Percentiles rank a stretch among this genome's conserved stretches.
Evolutionary conservation across 495 filamentous ascomycete species (phyloP).

Genomic region (Aspergillus haitiensis): DNA sequence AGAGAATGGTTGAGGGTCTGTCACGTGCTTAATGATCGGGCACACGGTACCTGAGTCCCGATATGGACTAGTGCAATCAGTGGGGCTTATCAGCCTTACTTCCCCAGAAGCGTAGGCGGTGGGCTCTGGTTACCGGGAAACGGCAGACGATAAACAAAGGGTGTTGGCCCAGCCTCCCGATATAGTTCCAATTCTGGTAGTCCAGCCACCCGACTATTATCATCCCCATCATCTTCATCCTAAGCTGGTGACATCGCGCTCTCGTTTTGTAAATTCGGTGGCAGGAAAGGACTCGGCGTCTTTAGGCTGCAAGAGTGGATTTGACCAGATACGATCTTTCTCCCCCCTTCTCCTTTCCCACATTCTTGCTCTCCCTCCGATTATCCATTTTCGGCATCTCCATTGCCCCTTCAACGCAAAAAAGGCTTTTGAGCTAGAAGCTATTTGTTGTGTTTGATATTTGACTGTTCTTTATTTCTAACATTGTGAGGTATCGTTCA

Average conservation of each 20-base stretch:
- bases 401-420: neutral
- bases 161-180: conserved; percentile 49
- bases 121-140: conserved; percentile 38
- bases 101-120: conserved; percentile 35
- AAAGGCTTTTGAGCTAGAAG: conserved; percentile 6
- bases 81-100: conserved; percentile 11
- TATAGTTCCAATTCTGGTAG: conserved; percentile 26
- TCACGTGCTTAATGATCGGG: conserved; percentile 23
- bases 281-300: conserved; percentile 19
- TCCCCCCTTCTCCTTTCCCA: conserved; percentile 32
- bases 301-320: conserved; percentile 34
- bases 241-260: conserved; percentile 12
- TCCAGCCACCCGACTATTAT: conserved; percentile 28
- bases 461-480: conserved; percentile 12
- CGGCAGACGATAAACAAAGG: conserved; percentile 45
- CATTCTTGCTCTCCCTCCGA: conserved; percentile 28
- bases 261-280: conserved; percentile 21
- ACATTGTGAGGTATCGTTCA: conserved; percentile 15
- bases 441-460: neutral
- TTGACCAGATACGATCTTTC: conserved; percentile 38
- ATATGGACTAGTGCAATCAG: conserved; percentile 22
- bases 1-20: neutral
- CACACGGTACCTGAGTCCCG: conserved; percentile 23
- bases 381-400: conserved; percentile 21
- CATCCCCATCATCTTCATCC: conserved; percentile 3